Evolutionary conservation across 106 monocot species (phyloP).

Genomic region (Apostasia shenzhenica): DNA sequence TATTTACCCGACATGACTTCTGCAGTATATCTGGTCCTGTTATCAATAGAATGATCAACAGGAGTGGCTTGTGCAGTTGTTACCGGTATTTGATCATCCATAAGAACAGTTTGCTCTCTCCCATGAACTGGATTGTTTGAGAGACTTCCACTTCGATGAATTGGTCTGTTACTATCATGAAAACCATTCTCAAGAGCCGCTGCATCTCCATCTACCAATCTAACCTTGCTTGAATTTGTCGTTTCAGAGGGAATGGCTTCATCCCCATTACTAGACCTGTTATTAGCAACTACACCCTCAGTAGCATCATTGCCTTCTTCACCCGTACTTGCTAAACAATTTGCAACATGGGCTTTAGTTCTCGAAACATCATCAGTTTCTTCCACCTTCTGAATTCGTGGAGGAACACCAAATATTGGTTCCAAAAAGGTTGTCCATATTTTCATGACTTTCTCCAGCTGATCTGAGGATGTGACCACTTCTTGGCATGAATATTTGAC

Average conservation of each 20-base stretch:
- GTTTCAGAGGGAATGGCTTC: constrained; percentile 33
- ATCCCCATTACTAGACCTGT: constrained; percentile 34
- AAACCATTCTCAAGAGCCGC: constrained; percentile 39
- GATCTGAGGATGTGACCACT: constrained; percentile 70
- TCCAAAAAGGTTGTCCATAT: constrained; percentile 99
- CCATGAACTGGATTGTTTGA: constrained; percentile 24
- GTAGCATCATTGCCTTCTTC: constrained; percentile 31
- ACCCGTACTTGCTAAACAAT: constrained; percentile 19
- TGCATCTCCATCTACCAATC: constrained; percentile 44
- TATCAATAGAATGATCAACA: constrained; percentile 30
- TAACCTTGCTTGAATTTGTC: constrained; percentile 27
- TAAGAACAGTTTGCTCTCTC: constrained; percentile 22
- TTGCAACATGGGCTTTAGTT: constrained; percentile 35
- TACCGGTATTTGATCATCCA: constrained; percentile 46
- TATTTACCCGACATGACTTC: constrained; percentile 28
- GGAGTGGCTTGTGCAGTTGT: constrained; percentile 22
- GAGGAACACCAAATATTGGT: constrained; percentile 56
- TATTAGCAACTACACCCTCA: constrained; percentile 20
- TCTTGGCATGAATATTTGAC: constrained; percentile 88
- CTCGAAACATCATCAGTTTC: constrained; percentile 58
- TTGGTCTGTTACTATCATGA: constrained; percentile 33
- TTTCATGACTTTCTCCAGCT: constrained; percentile 79
- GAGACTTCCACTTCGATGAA: constrained; percentile 22
- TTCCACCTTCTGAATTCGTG: constrained; percentile 43
- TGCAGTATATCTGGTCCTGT: constrained; percentile 13